Conservation (phyloP, 768 basidiomycete species). For the Arthromyces matolae region DNA sequence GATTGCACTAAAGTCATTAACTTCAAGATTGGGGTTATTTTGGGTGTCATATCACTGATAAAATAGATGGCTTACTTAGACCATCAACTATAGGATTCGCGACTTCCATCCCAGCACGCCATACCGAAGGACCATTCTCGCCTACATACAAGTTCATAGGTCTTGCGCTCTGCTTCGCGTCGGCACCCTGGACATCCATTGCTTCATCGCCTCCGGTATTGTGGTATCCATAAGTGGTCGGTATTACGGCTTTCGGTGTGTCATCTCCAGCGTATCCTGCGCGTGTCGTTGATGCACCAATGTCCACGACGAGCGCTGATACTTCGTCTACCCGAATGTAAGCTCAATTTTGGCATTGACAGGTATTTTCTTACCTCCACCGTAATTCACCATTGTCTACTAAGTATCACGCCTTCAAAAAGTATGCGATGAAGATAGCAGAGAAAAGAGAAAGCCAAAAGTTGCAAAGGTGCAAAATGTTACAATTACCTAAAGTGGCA, state of each 20-base stretch:
- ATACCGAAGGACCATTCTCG: conserved; percentile 84
- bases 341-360: background rate
- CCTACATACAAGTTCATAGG: conserved; percentile 73
- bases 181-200: conserved; percentile 45
- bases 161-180: conserved; percentile 31
- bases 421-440: too few species aligned
- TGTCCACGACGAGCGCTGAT: conserved; percentile 93
- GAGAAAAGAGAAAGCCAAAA: too few species aligned
- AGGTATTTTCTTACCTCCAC: conserved; percentile 59
- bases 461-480: too few species aligned
- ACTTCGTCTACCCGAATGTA: conserved; percentile 71
- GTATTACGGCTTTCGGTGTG: conserved; percentile 86
- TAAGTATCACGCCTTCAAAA: background rate
- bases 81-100: conserved; percentile 81
- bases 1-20: conserved; percentile 74
- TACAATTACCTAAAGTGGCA: conserved; percentile 1
- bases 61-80: conserved; percentile 55
- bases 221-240: conserved; percentile 83
- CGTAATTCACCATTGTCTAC: conserved; percentile 75
- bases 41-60: background rate
- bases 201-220: conserved; percentile 46
- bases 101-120: conserved; percentile 88
- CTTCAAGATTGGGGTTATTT: conserved; percentile 29
- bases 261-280: conserved; percentile 99
- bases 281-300: conserved; percentile 85